phyloP scores from a whole-genome alignment of 2,329 filamentous ascomycete species.

The Didymosphaeria variabile region DNA sequence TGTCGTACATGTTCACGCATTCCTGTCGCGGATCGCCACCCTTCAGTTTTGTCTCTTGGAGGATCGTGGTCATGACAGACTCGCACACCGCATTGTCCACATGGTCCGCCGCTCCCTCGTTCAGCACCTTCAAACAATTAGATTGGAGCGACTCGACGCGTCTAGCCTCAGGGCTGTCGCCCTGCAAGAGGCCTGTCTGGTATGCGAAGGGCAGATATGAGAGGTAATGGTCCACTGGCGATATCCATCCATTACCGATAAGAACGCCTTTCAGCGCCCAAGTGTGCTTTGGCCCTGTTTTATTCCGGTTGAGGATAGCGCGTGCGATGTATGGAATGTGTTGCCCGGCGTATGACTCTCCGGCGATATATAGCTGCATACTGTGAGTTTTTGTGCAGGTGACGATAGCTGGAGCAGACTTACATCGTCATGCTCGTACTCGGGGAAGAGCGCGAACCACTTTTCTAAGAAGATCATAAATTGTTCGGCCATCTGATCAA shows the following conservation, averaged over 20 bases:
- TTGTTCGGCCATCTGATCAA: slow-evolving; percentile 87
- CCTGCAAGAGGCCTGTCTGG: slow-evolving; percentile 75
- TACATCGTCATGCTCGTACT: slow-evolving; percentile 92
- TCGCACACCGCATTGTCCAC: slow-evolving; percentile 81
- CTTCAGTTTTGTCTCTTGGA: slow-evolving; percentile 69
- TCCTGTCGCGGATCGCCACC: slow-evolving; percentile 61
- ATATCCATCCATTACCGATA: slow-evolving; percentile 98
- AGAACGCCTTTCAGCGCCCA: slow-evolving; percentile 88
- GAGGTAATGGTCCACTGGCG: slow-evolving; percentile 87
- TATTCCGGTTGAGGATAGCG: slow-evolving; percentile 88
- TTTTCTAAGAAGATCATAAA: slow-evolving; percentile 90
- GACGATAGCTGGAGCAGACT: slow-evolving; percentile 50
- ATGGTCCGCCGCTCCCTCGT: slow-evolving; percentile 65
- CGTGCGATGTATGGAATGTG: slow-evolving; percentile 97
- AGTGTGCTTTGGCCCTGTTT: slow-evolving; percentile 56
- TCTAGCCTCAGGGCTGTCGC: slow-evolving; percentile 70
- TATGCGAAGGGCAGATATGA: slow-evolving; percentile 85
- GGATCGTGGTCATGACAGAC: slow-evolving; percentile 74
- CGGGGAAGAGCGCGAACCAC: slow-evolving; percentile 89
- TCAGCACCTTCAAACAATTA: slow-evolving; percentile 70
- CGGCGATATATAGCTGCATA: slow-evolving; percentile 84
- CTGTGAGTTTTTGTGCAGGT: slow-evolving; percentile 25
- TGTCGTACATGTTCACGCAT: slow-evolving; percentile 97
- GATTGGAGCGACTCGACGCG: slow-evolving; percentile 74
- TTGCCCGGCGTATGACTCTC: slow-evolving; percentile 96